These are phyloP conservation scores for Mucor velutinosus DNA, from an alignment of 371 early-diverging fungal genomes.

Conservation along the genomic window DNA sequence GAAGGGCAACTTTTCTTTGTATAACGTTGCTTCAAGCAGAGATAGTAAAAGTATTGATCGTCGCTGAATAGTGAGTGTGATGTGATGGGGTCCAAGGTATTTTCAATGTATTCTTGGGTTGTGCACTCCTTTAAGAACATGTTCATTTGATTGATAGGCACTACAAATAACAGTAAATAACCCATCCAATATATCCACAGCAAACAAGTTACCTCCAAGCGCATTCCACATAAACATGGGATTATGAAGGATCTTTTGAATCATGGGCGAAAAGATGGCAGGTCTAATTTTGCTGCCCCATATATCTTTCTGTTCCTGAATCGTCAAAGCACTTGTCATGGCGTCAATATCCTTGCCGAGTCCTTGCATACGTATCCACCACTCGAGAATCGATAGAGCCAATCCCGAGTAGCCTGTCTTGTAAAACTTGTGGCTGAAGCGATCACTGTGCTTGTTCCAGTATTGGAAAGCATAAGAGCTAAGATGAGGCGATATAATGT, in stretches of 20 bases:
- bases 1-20: conserved; percentile 67
- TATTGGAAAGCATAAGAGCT: conserved; percentile 78
- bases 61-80: conserved; percentile 58
- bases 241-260: conserved; percentile 69
- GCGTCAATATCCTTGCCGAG: conserved; percentile 58
- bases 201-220: conserved; percentile 57
- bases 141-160: conserved; percentile 87
- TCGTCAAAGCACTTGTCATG: conserved; percentile 57
- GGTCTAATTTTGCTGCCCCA: conserved; percentile 72
- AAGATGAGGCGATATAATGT: conserved; percentile 71
- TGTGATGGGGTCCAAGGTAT: conserved; percentile 83
- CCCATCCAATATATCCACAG: not conserved
- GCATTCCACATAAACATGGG: conserved; percentile 88
- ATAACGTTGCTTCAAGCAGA: conserved; percentile 75
- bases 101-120: conserved; percentile 76
- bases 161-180: conserved; percentile 25
- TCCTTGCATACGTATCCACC: conserved; percentile 65
- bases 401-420: conserved; percentile 87
- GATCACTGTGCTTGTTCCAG: conserved; percentile 69
- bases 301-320: conserved; percentile 64
- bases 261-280: conserved; percentile 64
- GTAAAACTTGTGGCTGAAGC: conserved; percentile 70
- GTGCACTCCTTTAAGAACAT: conserved; percentile 82
- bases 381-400: conserved; percentile 72
- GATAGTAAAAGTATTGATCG: conserved; percentile 86